Base-by-base conservation (phyloP, 805 yeast species). In the Helenozyma baotianmanensis region DNA sequence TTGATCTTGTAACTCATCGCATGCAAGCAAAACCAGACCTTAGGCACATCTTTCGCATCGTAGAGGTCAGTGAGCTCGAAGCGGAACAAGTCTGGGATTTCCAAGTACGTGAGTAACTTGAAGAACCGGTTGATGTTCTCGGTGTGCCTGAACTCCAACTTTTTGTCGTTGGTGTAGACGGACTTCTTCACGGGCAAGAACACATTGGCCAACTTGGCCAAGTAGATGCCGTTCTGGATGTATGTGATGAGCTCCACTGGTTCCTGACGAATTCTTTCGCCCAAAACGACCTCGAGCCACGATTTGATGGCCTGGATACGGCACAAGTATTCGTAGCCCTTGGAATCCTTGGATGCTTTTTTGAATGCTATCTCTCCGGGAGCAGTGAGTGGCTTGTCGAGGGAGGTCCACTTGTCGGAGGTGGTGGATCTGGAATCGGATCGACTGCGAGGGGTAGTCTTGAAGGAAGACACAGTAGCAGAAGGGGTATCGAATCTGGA, bases 51-150 rank as follows among this genome's bases (percentile, higher is more conserved):
- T 50, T 87, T 89, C 51, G 82, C 81, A 52, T 92, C 97, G 59
- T 88, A 92, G 23, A 92, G 68, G 58, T 92, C 98, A 3, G 95
- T 88, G 38, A 89, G 72, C 54, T 90, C 98, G 54, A 92, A 92
- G 30, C 83, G 73, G 56, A 89, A 92, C 34, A 88, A 70, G 36
- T 85, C 89, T 1, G 97, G 98, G 44, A 92, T 78, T 17, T 76
- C 79, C 39, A 87, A 70, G 38, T 66, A 74, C 35, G 76, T 80
- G 19, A 87, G 64, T 35, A 90, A 74, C 14, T 72, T 66, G 54
- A 90, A 81, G 55, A 90, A 89, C 14, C 78, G 68, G 48, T 87
- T 86, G 52, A 92, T 90, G 54, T 92, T 92, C 53, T 92, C 97
- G 0, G 96, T 86, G 56, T 87, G 96, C 41, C 83, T 78, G 65